A percentile compares a stretch with the other conserved stretches of the same genome.
phyloP scores from a whole-genome alignment of 371 early-diverging fungal species.

The Zychaea mexicana region DNA sequence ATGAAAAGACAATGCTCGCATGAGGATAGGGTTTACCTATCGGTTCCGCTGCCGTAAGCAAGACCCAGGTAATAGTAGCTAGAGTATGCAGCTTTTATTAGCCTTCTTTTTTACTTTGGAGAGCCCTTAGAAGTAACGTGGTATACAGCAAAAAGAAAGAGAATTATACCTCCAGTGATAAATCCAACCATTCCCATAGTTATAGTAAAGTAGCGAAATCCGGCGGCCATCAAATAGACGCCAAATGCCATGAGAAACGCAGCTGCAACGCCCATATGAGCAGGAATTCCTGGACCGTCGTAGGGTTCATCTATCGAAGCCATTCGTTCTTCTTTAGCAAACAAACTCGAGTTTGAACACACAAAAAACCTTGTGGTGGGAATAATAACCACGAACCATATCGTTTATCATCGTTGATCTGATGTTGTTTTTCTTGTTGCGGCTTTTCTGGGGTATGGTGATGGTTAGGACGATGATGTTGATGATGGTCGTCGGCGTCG shows the following conservation, averaged over 20 bases:
- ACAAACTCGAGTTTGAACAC: no score
- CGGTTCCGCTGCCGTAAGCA: slow-evolving; percentile 36
- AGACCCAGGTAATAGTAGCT: slow-evolving; percentile 30
- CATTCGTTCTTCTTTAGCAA: no score
- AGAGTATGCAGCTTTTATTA: background rate
- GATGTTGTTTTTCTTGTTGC: no score
- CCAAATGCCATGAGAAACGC: slow-evolving; percentile 18
- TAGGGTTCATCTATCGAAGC: slow-evolving; percentile 12
- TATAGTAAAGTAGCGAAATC: slow-evolving; percentile 30
- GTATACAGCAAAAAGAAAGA: no score
- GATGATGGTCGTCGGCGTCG: no score
- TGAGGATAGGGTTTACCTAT: slow-evolving; percentile 18
- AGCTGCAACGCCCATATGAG: slow-evolving; percentile 11
- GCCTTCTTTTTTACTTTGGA: background rate
- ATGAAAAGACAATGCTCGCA: slow-evolving; percentile 17
- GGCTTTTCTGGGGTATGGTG: no score
- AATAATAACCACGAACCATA: no score
- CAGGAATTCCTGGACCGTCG: slow-evolving; percentile 8
- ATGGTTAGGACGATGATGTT: no score
- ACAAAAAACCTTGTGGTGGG: no score
- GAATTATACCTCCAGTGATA: slow-evolving; percentile 26
- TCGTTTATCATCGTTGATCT: no score
- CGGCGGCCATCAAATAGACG: slow-evolving; percentile 15
- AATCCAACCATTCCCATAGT: slow-evolving; percentile 28
- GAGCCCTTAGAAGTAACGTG: no score